phyloP scores from a whole-genome alignment of 768 basidiomycete species.

The Leucosporidium yakuticum region DNA sequence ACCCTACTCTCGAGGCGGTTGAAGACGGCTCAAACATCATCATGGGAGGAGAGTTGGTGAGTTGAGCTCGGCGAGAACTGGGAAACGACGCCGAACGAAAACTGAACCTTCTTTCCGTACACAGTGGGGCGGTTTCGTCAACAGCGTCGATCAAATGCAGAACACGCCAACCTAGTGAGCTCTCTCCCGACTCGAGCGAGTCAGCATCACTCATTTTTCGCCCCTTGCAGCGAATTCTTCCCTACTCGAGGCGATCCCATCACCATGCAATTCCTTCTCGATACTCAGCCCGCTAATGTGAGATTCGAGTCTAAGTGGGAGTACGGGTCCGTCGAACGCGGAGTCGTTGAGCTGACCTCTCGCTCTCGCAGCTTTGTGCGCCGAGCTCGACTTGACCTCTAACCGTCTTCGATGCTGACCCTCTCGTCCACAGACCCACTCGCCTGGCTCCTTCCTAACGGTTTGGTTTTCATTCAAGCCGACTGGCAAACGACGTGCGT shows the following conservation, averaged over 20 bases:
- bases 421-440: constrained; percentile 56
- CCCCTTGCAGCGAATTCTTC: constrained; percentile 24
- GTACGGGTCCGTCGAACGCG: too few species aligned
- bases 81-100: too few species aligned
- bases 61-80: too few species aligned
- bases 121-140: constrained; percentile 73
- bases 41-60: constrained; percentile 41
- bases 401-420: too few species aligned
- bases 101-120: too few species aligned
- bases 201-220: too few species aligned
- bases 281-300: constrained; percentile 57
- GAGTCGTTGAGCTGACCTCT: too few species aligned
- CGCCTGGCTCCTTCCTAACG: constrained; percentile 60
- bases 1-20: constrained; percentile 62
- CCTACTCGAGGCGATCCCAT: constrained; percentile 9
- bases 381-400: too few species aligned
- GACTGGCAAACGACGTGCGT: constrained; percentile 28
- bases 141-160: constrained; percentile 51
- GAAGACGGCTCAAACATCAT: constrained; percentile 75
- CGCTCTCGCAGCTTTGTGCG: constrained; percentile 7
- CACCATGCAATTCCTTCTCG: constrained; percentile 19
- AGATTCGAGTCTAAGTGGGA: too few species aligned
- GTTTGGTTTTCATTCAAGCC: constrained; percentile 41
- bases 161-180: constrained; percentile 76
- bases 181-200: too few species aligned